Conservation (phyloP, 1,284 basidiomycete species). For the Cutaneotrichosporon mucoides region DNA sequence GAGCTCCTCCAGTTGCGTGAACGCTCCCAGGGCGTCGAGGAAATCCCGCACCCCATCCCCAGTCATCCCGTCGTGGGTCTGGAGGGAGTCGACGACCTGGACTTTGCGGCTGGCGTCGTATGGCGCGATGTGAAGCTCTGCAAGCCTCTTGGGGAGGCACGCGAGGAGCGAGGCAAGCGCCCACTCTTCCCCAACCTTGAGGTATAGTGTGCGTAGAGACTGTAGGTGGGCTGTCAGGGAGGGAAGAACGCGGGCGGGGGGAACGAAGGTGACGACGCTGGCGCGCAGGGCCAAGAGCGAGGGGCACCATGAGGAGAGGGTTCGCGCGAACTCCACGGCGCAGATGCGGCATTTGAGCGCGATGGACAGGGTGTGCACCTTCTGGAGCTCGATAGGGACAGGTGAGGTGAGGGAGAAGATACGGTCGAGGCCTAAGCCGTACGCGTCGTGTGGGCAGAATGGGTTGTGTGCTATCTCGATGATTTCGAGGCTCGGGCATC, state of each 20-base stretch:
- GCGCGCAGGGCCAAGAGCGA: neutral
- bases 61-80: too few relatives aligned
- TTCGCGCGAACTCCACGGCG: neutral
- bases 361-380: neutral
- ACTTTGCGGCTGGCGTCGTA: slow-evolving; percentile 13
- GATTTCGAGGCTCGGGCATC: neutral
- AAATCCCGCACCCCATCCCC: neutral
- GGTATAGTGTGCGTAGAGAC: neutral
- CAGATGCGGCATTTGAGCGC: slow-evolving; percentile 6
- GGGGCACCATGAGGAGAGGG: neutral
- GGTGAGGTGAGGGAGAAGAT: neutral
- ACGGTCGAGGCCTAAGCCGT: neutral
- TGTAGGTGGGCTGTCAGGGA: neutral
- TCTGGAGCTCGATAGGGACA: neutral
- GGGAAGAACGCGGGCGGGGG: neutral
- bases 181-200: slow-evolving; percentile 6
- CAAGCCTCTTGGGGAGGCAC: neutral
- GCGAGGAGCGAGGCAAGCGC: neutral
- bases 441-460: slow-evolving; percentile 7
- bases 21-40: neutral
- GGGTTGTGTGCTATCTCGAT: slow-evolving; percentile 5
- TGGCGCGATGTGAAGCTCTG: slow-evolving; percentile 2
- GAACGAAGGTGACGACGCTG: neutral
- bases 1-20: neutral
- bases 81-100: neutral